These are phyloP conservation scores for Sporothrix inflata DNA, from an alignment of 2,329 filamentous ascomycete genomes.

Conservation along the genomic window DNA sequence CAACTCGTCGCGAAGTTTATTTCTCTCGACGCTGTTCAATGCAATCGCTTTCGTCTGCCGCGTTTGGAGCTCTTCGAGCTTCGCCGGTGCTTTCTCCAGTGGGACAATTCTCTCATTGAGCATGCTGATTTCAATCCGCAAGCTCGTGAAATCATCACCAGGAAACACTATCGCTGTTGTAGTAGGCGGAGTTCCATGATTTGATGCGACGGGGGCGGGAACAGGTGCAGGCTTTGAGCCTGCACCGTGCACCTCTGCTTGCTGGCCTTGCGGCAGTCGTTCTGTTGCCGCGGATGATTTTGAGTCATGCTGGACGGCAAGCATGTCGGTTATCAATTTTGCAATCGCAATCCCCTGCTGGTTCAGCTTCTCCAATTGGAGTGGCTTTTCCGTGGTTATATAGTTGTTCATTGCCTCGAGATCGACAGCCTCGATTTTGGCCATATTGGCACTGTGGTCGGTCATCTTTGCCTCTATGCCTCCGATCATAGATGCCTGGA, in stretches of 20 bases:
- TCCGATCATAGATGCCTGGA: background rate
- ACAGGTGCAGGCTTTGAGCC: background rate
- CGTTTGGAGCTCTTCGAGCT: background rate
- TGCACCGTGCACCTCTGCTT: background rate
- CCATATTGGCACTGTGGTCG: background rate
- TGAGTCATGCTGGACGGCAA: background rate
- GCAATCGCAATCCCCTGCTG: slow-evolving; percentile 13
- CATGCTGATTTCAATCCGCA: slow-evolving; percentile 29
- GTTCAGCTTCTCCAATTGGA: background rate
- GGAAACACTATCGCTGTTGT: slow-evolving; percentile 25
- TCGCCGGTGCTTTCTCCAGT: background rate
- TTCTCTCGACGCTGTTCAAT: background rate
- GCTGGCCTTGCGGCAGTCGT: background rate
- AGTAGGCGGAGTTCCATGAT: background rate
- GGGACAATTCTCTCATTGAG: slow-evolving; percentile 25
- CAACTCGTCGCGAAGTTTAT: background rate
- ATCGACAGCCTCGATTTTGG: slow-evolving; percentile 14
- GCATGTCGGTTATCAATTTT: slow-evolving; percentile 7
- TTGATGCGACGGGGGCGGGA: background rate
- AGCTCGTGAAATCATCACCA: slow-evolving; percentile 32
- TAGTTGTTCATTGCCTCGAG: slow-evolving; percentile 16
- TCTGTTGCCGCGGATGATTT: background rate
- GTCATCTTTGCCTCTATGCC: slow-evolving; percentile 7
- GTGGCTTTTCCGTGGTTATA: slow-evolving; percentile 19
- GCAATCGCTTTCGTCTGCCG: slow-evolving; percentile 2